These are phyloP conservation scores for Colletotrichum sublineola DNA, from an alignment of 2,329 filamentous ascomycete genomes.

Conservation along the genomic window DNA sequence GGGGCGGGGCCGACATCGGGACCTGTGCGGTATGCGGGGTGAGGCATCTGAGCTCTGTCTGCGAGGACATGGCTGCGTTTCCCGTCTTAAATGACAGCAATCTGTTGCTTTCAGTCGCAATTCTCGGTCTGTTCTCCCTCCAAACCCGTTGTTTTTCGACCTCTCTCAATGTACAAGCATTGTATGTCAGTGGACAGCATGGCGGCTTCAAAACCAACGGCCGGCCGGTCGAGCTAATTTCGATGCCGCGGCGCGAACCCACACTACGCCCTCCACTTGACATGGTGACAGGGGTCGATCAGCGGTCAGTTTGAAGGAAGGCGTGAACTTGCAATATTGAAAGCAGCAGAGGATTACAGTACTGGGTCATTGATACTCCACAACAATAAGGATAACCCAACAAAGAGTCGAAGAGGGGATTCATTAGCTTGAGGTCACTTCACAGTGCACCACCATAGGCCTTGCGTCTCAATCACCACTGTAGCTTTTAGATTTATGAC, in stretches of 20 bases:
- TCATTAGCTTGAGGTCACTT: too few species aligned
- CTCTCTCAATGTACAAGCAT: background rate
- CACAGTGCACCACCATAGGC: too few species aligned
- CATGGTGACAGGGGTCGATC: background rate
- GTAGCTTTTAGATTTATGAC: too few species aligned
- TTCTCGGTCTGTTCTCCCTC: background rate
- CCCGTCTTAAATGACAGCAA: background rate
- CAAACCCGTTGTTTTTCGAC: background rate
- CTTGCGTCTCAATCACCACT: too few species aligned
- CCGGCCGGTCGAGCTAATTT: background rate
- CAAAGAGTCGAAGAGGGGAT: too few species aligned
- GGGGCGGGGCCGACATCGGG: background rate
- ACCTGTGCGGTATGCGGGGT: constrained; percentile 3
- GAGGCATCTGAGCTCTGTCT: constrained; percentile 31
- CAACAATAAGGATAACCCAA: too few species aligned
- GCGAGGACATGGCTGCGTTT: constrained; percentile 17
- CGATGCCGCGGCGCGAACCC: constrained; percentile 8
- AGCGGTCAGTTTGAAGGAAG: background rate
- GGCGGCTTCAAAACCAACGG: constrained; percentile 12
- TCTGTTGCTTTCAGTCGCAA: too few species aligned
- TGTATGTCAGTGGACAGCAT: background rate
- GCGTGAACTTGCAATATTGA: background rate
- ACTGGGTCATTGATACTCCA: too few species aligned
- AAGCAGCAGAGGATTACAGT: background rate
- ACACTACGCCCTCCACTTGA: constrained; percentile 32